phyloP scores from a whole-genome alignment of 2,329 filamentous ascomycete genomes.

The Cladosporium velox region DNA sequence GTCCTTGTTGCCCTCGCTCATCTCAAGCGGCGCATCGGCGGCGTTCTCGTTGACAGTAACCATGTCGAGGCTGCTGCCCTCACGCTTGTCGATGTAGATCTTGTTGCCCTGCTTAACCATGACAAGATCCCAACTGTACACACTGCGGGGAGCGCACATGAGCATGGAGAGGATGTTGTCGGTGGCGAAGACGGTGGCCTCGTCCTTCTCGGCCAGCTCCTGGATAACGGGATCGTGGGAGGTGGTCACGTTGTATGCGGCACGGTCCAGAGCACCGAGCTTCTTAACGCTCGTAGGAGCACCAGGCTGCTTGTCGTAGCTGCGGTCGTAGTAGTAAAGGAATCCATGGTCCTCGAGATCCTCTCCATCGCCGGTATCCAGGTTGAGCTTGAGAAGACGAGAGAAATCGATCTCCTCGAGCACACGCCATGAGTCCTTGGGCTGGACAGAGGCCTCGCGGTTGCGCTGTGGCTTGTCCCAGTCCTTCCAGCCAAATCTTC shows the following conservation, averaged over 20 bases:
- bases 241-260: slow-evolving; percentile 97
- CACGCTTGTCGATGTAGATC: slow-evolving; percentile 98
- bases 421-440: slow-evolving; percentile 93
- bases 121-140: slow-evolving; percentile 98
- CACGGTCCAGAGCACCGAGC: slow-evolving; percentile 85
- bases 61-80: slow-evolving; percentile 91
- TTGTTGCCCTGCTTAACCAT: slow-evolving; percentile 92
- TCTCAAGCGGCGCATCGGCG: slow-evolving; percentile 87
- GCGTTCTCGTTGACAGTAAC: slow-evolving; percentile 99
- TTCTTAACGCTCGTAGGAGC: slow-evolving; percentile 81
- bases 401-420: slow-evolving; percentile 99
- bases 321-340: slow-evolving; percentile 96
- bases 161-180: slow-evolving; percentile 98
- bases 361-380: slow-evolving; percentile 92
- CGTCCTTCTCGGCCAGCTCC: slow-evolving; percentile 91
- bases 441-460: slow-evolving; percentile 92
- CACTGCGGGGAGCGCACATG: slow-evolving; percentile 95
- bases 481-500: slow-evolving; percentile 97
- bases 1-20: slow-evolving; percentile 90
- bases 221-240: slow-evolving; percentile 95
- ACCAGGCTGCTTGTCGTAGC: slow-evolving; percentile 89
- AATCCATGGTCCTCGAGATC: slow-evolving; percentile 95
- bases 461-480: slow-evolving; percentile 97
- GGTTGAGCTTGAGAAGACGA: slow-evolving; percentile 89
- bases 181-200: slow-evolving; percentile 95